Evolutionary conservation across 257 asterid species (phyloP).

Genomic region (Cordia subcordata): DNA sequence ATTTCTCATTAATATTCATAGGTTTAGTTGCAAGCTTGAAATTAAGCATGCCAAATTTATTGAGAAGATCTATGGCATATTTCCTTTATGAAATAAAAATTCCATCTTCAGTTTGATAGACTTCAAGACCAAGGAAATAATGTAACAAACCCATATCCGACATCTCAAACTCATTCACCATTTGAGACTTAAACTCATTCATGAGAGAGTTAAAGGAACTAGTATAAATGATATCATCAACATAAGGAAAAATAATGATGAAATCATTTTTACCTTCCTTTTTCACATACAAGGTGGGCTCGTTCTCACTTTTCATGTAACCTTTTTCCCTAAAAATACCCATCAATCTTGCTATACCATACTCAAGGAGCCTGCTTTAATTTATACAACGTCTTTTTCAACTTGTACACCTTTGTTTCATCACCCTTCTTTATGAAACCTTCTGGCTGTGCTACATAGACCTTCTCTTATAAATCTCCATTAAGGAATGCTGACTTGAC

Average conservation of each 20-base stretch:
- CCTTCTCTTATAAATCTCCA: background rate
- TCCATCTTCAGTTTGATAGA: slow-evolving; percentile 1
- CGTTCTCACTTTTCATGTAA: slow-evolving; percentile 2
- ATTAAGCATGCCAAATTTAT: slow-evolving; percentile 5
- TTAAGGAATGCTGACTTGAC: slow-evolving; percentile 1
- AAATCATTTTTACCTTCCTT: background rate
- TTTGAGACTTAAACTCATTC: background rate
- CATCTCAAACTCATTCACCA: slow-evolving; percentile 12
- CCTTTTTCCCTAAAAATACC: background rate
- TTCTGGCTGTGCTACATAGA: slow-evolving; percentile 8
- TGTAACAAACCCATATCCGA: background rate
- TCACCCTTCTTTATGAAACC: background rate
- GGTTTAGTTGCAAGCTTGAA: background rate
- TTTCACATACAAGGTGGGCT: background rate
- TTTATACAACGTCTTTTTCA: background rate
- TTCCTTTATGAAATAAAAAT: slow-evolving; percentile 3
- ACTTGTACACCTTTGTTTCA: background rate
- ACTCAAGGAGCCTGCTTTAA: slow-evolving; percentile 1
- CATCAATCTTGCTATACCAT: slow-evolving; percentile 1
- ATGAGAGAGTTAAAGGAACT: background rate
- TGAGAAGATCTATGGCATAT: background rate
- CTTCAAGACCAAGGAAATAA: slow-evolving; percentile 11
- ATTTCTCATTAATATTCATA: slow-evolving; percentile 9
- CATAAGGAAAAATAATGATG: background rate
- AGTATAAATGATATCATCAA: slow-evolving; percentile 10